These are phyloP conservation scores for Glutinoglossum americanum DNA, from an alignment of 495 filamentous ascomycete genomes.

Conservation along the genomic window DNA sequence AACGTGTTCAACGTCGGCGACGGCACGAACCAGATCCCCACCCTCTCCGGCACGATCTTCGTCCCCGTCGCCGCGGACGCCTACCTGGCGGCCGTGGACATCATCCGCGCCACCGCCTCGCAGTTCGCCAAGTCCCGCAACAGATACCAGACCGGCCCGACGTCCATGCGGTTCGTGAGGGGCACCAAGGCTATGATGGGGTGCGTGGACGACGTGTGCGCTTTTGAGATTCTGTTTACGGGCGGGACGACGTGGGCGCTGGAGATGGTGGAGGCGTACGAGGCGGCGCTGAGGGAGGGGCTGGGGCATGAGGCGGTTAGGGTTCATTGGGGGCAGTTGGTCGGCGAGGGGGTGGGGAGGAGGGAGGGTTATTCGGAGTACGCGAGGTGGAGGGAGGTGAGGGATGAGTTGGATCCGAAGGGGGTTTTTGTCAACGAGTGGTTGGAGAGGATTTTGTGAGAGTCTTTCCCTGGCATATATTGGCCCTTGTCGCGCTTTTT, in stretches of 20 bases:
- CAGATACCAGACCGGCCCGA: neutral
- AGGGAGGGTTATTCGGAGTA: neutral
- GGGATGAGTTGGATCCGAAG: neutral
- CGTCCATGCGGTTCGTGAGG: neutral
- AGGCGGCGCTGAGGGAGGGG: neutral
- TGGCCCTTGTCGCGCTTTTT: too few relatives aligned
- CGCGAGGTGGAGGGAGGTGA: neutral
- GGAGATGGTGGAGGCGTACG: neutral
- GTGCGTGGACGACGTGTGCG: neutral
- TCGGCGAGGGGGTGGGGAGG: neutral
- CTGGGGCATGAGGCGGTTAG: neutral
- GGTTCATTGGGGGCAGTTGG: neutral
- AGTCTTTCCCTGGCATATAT: too few relatives aligned
- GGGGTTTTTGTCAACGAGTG: neutral
- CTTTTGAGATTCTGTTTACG: neutral
- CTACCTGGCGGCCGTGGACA: neutral
- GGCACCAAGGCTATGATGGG: neutral
- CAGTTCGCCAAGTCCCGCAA: neutral
- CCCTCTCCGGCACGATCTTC: neutral
- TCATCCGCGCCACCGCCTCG: neutral
- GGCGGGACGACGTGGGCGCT: neutral
- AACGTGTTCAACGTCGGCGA: neutral
- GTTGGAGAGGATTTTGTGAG: neutral
- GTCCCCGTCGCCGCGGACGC: neutral
- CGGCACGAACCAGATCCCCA: neutral